These are phyloP conservation scores for Dicorynia guianensis DNA, from an alignment of 306 rosid species.

Conservation along the genomic window DNA sequence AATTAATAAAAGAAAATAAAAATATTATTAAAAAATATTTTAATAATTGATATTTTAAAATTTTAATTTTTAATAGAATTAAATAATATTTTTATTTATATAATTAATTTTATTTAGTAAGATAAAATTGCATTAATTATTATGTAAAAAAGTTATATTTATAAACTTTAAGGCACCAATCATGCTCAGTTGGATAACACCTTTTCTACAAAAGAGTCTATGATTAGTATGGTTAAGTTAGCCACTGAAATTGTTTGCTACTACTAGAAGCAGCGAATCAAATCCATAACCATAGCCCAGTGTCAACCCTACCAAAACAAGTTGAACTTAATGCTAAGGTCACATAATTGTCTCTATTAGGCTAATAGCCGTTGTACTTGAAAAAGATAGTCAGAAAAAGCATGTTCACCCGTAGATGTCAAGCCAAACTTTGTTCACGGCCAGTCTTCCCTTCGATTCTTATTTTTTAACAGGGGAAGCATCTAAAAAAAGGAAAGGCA, in stretches of 20 bases:
- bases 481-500: constrained; percentile 15
- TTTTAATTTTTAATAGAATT: no score
- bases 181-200: no score
- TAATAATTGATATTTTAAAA: no score
- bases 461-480: constrained; percentile 16
- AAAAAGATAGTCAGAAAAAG: background rate
- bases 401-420: constrained; percentile 24
- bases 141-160: no score
- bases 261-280: background rate
- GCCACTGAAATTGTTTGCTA: background rate
- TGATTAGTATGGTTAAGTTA: background rate
- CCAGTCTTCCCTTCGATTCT: background rate
- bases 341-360: constrained; percentile 12
- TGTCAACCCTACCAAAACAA: constrained; percentile 11
- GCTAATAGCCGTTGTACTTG: constrained; percentile 24
- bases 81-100: no score
- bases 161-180: no score
- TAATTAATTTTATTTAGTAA: no score
- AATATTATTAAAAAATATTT: no score
- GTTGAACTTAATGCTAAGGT: constrained; percentile 13
- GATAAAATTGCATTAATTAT: no score
- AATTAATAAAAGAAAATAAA: no score
- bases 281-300: constrained; percentile 9
- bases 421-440: background rate
- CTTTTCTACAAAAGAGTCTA: no score